phyloP scores from a whole-genome alignment of 225 moss, liverwort and hornwort species.

The Neckera pumila region DNA sequence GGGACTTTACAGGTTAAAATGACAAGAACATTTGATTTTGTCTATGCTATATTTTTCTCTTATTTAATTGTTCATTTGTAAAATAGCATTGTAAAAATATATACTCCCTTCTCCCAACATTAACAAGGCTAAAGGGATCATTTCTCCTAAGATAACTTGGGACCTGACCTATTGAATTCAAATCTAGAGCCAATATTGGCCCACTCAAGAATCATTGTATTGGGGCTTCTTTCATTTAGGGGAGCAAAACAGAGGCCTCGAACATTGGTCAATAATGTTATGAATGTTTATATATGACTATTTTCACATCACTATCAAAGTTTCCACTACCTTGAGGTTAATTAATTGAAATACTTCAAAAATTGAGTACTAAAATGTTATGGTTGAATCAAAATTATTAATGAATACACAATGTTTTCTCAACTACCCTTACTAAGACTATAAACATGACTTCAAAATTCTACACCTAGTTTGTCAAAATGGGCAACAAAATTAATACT shows the following conservation, averaged over 20 bases:
- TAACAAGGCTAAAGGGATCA: neutral
- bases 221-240: neutral
- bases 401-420: neutral
- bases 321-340: neutral
- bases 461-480: neutral
- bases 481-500: neutral
- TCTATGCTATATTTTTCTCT: neutral
- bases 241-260: fast-evolving
- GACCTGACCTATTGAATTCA: neutral
- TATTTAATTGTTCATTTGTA: neutral
- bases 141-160: neutral
- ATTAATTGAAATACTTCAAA: neutral
- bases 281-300: neutral
- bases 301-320: neutral
- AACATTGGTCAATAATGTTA: neutral
- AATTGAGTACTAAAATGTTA: neutral
- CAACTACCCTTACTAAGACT: neutral
- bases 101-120: neutral
- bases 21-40: neutral
- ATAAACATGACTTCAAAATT: neutral
- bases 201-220: neutral
- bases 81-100: neutral
- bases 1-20: neutral
- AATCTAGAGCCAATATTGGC: neutral
- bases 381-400: neutral